Evolutionary conservation across 352 stramenopile species (phyloP).

Genomic region (Plasmopara halstedii): DNA sequence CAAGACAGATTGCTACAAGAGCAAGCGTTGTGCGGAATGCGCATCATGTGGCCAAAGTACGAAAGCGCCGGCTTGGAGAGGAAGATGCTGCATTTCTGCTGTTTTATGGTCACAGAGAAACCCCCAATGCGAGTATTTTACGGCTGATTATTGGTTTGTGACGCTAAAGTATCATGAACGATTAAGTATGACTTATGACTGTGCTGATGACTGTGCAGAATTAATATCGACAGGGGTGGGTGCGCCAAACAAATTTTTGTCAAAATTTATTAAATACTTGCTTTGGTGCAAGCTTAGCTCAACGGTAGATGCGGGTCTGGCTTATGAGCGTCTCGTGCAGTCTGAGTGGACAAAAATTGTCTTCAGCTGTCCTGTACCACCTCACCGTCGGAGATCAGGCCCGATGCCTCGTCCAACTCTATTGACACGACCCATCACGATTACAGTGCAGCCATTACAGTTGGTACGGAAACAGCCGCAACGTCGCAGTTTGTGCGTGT

Average conservation of each 20-base stretch:
- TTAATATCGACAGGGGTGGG: constrained; percentile 41
- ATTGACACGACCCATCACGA: constrained; percentile 45
- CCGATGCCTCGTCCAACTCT: constrained; percentile 36
- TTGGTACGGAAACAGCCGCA: constrained; percentile 25
- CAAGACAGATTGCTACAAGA: constrained; percentile 3
- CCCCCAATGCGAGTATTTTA: constrained; percentile 35
- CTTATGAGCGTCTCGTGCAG: constrained; percentile 31
- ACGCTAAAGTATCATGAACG: background rate
- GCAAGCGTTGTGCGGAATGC: constrained; percentile 7
- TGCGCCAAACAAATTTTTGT: constrained; percentile 14
- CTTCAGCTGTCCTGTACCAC: constrained; percentile 35
- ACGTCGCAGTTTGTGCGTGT: constrained; percentile 12
- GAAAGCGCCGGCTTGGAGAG: constrained; percentile 37
- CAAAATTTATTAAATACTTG: constrained; percentile 37
- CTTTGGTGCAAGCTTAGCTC: constrained; percentile 48
- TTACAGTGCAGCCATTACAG: constrained; percentile 49
- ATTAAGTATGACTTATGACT: constrained; percentile 5
- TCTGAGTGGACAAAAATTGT: constrained; percentile 82
- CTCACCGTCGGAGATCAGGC: constrained; percentile 25
- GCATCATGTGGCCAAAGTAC: constrained; percentile 8
- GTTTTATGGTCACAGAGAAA: constrained; percentile 53
- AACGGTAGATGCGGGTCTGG: constrained; percentile 26
- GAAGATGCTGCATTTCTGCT: constrained; percentile 62
- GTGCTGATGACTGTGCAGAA: constrained; percentile 23
- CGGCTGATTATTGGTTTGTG: constrained; percentile 50